Evolutionary conservation across 441 rosid species (phyloP).

Genomic region (Corymbia citriodora): DNA sequence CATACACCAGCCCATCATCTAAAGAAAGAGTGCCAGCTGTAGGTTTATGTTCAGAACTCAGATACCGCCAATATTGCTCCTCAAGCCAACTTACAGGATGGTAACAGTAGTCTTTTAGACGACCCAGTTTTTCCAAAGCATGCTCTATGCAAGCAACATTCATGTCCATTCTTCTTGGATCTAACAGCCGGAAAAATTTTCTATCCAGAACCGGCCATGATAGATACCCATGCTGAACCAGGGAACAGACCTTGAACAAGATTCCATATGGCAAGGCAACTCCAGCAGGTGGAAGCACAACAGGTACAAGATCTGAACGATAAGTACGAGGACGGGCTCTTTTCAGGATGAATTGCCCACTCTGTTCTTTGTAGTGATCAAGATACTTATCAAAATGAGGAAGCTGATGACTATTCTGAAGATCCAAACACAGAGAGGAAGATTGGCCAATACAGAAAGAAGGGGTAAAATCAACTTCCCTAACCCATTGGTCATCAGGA

Average conservation of each 20-base stretch:
- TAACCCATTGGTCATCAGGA: slow-evolving; percentile 61
- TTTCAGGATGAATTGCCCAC: slow-evolving; percentile 21
- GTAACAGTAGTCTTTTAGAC: slow-evolving; percentile 54
- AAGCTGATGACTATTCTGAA: slow-evolving; percentile 25
- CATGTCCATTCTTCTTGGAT: slow-evolving; percentile 24
- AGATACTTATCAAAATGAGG: slow-evolving; percentile 48
- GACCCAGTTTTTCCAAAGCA: slow-evolving; percentile 51
- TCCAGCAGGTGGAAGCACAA: slow-evolving; percentile 48
- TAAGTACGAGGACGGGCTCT: slow-evolving; percentile 30
- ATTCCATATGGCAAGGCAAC: slow-evolving; percentile 44
- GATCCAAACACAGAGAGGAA: slow-evolving; percentile 50
- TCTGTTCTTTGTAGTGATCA: slow-evolving; percentile 28
- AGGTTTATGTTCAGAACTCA: background rate
- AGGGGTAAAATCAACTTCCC: slow-evolving; percentile 56
- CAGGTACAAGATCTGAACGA: slow-evolving; percentile 37
- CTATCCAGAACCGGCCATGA: slow-evolving; percentile 49
- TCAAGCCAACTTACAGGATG: slow-evolving; percentile 54
- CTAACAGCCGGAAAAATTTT: slow-evolving; percentile 39
- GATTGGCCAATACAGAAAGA: slow-evolving; percentile 55
- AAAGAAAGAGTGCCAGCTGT: slow-evolving; percentile 33
- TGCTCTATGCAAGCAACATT: slow-evolving; percentile 26
- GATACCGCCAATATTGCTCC: slow-evolving; percentile 27
- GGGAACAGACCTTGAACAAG: slow-evolving; percentile 45
- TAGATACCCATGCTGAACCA: slow-evolving; percentile 68
- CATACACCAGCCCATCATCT: slow-evolving; percentile 60